phyloP scores from a whole-genome alignment of 192 early-diverging fungal genomes.

The Paraglomus brasilianum region DNA sequence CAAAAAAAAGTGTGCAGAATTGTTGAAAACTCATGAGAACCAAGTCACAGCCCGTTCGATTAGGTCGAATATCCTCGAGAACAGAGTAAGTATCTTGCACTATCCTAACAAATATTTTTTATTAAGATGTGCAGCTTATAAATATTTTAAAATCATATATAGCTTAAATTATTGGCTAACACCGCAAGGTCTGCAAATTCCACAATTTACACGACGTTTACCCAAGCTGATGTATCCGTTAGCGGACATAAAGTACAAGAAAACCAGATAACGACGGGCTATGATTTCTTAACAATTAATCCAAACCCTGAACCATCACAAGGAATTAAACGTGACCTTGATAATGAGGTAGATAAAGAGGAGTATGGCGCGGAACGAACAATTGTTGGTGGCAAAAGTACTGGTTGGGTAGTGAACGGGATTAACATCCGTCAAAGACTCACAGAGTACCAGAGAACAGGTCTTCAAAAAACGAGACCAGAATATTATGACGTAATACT shows the following conservation, averaged over 20 bases:
- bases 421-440: constrained; percentile 1
- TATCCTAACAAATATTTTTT: constrained; percentile 10
- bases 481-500: constrained; percentile 7
- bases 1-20: constrained; percentile 10
- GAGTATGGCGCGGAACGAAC: neutral
- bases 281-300: constrained; percentile 2
- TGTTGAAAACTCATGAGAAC: constrained; percentile 17
- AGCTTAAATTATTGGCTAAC: constrained; percentile 24
- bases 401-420: neutral
- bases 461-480: constrained; percentile 18
- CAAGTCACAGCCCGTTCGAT: constrained; percentile 20
- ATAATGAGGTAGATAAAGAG: neutral
- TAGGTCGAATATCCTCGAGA: constrained; percentile 18
- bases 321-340: constrained; percentile 11
- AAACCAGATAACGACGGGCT: constrained; percentile 7
- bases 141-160: constrained; percentile 16
- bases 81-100: constrained; percentile 21
- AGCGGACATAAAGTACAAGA: constrained; percentile 9
- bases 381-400: constrained; percentile 1
- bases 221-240: constrained; percentile 8
- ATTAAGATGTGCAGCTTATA: constrained; percentile 10
- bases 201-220: neutral
- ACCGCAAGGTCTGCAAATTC: constrained; percentile 15
- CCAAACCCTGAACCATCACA: constrained; percentile 12
- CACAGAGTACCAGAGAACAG: no score